A percentile compares a stretch with the other conserved stretches of the same genome.
Evolutionary conservation across 768 basidiomycete species (phyloP).

Genomic region (Amylocystis lapponica): DNA sequence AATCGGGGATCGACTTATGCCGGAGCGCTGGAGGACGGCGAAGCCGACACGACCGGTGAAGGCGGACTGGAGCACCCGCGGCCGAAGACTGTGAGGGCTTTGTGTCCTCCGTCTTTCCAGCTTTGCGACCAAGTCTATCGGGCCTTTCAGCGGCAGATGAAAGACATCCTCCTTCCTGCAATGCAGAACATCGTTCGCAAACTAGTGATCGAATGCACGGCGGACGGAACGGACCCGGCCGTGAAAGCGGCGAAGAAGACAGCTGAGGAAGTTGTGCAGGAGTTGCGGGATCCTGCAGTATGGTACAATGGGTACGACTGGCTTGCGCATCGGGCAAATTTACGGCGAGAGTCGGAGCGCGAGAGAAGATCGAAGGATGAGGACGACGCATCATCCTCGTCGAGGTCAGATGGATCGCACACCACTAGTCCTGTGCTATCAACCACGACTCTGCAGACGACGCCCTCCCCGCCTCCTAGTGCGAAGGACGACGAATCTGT

Average conservation of each 20-base stretch:
- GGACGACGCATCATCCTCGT: constrained; percentile 44
- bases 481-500: constrained; percentile 29
- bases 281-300: constrained; percentile 50
- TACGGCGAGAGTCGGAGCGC: constrained; percentile 19
- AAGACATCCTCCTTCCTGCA: constrained; percentile 53
- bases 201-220: constrained; percentile 57
- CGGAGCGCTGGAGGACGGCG: constrained; percentile 20
- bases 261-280: constrained; percentile 52
- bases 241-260: constrained; percentile 49
- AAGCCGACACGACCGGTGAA: constrained; percentile 12
- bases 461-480: constrained; percentile 65
- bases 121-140: constrained; percentile 63
- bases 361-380: constrained; percentile 32
- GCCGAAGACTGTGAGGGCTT: constrained; percentile 39
- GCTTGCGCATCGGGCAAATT: constrained; percentile 43
- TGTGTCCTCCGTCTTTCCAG: constrained; percentile 52
- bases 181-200: constrained; percentile 66
- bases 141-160: constrained; percentile 53
- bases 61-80: constrained; percentile 41
- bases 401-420: constrained; percentile 49
- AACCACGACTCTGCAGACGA: constrained; percentile 71
- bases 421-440: constrained; percentile 70
- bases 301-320: constrained; percentile 78
- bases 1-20: constrained; percentile 18
- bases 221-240: constrained; percentile 46